These are phyloP conservation scores for Adansonia grandidieri DNA, from an alignment of 441 rosid species.

Conservation along the genomic window DNA sequence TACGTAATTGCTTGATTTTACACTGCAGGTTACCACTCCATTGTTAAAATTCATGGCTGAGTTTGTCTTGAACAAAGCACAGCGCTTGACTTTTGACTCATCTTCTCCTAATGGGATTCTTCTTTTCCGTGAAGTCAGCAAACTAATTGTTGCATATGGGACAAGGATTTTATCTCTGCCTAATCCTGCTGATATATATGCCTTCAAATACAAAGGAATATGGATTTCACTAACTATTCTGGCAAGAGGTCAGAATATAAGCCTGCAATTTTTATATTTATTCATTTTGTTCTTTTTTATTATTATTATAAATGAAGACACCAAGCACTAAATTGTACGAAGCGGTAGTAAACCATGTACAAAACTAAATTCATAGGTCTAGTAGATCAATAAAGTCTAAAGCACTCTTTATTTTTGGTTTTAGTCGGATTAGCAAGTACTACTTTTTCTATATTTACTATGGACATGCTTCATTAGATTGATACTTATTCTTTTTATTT, in stretches of 20 bases:
- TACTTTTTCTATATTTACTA: neutral
- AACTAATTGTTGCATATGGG: constrained; percentile 94
- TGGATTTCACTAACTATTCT: constrained; percentile 94
- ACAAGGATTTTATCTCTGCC: constrained; percentile 93
- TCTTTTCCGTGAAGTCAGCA: constrained; percentile 99
- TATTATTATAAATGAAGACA: neutral
- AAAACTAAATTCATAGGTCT: neutral
- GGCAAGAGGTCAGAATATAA: constrained; percentile 72
- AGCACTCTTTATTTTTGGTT: neutral
- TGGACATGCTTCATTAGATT: neutral
- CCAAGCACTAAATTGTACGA: constrained; percentile 1
- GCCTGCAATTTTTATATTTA: constrained; percentile 14
- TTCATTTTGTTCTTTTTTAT: neutral
- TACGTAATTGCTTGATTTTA: constrained; percentile 33
- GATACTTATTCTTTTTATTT: neutral
- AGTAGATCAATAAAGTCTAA: constrained; percentile 13
- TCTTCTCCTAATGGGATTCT: constrained; percentile 99
- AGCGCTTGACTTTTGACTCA: constrained; percentile 89
- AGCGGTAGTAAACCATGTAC: neutral
- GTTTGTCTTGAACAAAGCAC: constrained; percentile 94
- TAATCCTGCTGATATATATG: constrained; percentile 89
- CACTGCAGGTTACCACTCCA: constrained; percentile 91
- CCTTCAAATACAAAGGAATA: constrained; percentile 97
- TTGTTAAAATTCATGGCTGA: constrained; percentile 97
- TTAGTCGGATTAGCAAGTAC: neutral